phyloP scores from a whole-genome alignment of 2,329 filamentous ascomycete genomes.

The Claviceps africana region DNA sequence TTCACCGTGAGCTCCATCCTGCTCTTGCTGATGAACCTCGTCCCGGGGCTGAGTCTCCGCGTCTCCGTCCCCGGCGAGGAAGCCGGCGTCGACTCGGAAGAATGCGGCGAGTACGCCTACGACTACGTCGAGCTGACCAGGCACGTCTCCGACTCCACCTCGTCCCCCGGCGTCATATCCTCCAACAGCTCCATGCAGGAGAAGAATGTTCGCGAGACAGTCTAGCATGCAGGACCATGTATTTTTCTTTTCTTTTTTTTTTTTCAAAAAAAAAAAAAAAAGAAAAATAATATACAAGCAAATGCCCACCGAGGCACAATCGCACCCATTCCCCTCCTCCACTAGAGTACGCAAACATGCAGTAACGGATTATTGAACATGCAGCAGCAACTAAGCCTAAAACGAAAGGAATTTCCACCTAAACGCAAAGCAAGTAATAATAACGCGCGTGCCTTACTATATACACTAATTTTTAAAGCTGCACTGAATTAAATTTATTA shows the following conservation, averaged over 20 bases:
- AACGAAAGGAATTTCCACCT: too few relatives aligned
- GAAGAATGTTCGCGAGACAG: slow-evolving; percentile 10
- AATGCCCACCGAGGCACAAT: too few relatives aligned
- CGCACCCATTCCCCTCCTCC: too few relatives aligned
- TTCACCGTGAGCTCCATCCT: slow-evolving; percentile 56
- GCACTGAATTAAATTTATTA: too few relatives aligned
- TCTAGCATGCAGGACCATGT: not conserved
- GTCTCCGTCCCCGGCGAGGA: slow-evolving; percentile 54
- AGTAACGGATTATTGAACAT: too few relatives aligned
- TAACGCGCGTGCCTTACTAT: too few relatives aligned
- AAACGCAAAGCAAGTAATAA: too few relatives aligned
- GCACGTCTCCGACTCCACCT: slow-evolving; percentile 38
- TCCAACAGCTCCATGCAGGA: slow-evolving; percentile 16
- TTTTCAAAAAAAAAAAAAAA: not conserved
- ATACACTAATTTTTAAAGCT: too few relatives aligned
- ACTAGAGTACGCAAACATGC: too few relatives aligned
- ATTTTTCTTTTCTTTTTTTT: too few relatives aligned
- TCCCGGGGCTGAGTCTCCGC: slow-evolving; percentile 56
- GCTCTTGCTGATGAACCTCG: slow-evolving; percentile 55
- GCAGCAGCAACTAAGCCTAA: too few relatives aligned
- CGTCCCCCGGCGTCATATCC: slow-evolving; percentile 9
- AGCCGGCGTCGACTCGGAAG: slow-evolving; percentile 56
- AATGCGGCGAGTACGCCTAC: slow-evolving; percentile 73
- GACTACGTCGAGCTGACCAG: slow-evolving; percentile 62
- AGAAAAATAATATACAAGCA: too few relatives aligned